phyloP scores from a whole-genome alignment of 2,329 filamentous ascomycete genomes.

The Fusarium udum region DNA sequence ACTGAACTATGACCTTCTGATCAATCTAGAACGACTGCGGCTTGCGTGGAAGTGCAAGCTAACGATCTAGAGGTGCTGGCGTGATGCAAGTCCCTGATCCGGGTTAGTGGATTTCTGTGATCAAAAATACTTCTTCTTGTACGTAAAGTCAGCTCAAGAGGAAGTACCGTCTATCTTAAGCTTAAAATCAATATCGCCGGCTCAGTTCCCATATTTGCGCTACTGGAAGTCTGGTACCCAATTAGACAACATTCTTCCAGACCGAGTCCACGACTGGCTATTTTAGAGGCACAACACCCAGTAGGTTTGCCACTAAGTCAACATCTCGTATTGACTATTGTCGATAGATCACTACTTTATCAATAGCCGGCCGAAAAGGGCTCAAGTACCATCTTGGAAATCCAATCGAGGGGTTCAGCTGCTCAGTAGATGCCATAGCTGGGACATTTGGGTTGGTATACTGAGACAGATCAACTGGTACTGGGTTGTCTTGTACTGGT shows the following conservation, averaged over 20 bases:
- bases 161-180: not conserved
- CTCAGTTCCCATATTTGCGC: not conserved
- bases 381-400: not conserved
- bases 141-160: rapidly evolving
- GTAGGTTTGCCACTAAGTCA: not conserved
- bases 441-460: not conserved
- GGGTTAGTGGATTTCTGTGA: not conserved
- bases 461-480: not conserved
- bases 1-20: not conserved
- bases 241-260: rapidly evolving
- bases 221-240: not conserved
- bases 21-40: not conserved
- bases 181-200: no score
- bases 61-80: not conserved
- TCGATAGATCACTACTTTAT: not conserved
- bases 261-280: no score
- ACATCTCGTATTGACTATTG: not conserved
- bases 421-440: not conserved
- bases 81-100: not conserved
- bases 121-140: not conserved
- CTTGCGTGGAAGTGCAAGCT: not conserved
- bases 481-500: not conserved
- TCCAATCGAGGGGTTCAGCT: not conserved
- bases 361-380: not conserved
- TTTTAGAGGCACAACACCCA: not conserved